Conservation (phyloP, 208 protist species). For the Sergeia podlipaevii region DNA sequence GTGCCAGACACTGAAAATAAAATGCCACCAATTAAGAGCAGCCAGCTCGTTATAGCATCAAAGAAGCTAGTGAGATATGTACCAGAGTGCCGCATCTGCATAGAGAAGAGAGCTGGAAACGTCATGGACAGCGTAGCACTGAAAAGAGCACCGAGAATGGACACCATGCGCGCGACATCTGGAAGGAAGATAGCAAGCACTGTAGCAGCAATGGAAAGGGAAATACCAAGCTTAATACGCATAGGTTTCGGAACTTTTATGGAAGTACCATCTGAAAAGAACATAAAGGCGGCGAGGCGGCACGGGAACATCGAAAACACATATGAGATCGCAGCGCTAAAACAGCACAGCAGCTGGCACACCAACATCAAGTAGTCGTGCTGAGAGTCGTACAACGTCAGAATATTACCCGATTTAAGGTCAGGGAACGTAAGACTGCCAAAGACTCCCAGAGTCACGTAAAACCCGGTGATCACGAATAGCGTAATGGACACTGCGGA, state of each 20-base stretch:
- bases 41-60: slow-evolving; percentile 36
- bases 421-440: slow-evolving; percentile 61
- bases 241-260: slow-evolving; percentile 57
- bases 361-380: slow-evolving; percentile 57
- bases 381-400: slow-evolving; percentile 51
- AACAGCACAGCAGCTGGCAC: slow-evolving; percentile 72
- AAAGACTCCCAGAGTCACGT: slow-evolving; percentile 47
- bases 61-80: slow-evolving; percentile 49
- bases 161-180: slow-evolving; percentile 63
- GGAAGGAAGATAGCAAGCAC: slow-evolving; percentile 59
- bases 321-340: slow-evolving; percentile 59
- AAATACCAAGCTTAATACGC: slow-evolving; percentile 37
- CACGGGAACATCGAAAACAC: slow-evolving; percentile 78
- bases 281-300: slow-evolving; percentile 64
- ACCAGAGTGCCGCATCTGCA: slow-evolving; percentile 52
- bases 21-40: slow-evolving; percentile 47
- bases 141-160: slow-evolving; percentile 59
- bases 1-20: slow-evolving; percentile 47
- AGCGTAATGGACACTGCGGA: slow-evolving; percentile 61
- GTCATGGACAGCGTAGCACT: slow-evolving; percentile 81
- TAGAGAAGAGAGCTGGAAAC: slow-evolving; percentile 67
- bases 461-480: slow-evolving; percentile 49
- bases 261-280: slow-evolving; percentile 42
- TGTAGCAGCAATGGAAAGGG: slow-evolving; percentile 26
- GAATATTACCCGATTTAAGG: slow-evolving; percentile 56